phyloP scores from a whole-genome alignment of 1,284 basidiomycete species.

The Porogramme epimiltina region DNA sequence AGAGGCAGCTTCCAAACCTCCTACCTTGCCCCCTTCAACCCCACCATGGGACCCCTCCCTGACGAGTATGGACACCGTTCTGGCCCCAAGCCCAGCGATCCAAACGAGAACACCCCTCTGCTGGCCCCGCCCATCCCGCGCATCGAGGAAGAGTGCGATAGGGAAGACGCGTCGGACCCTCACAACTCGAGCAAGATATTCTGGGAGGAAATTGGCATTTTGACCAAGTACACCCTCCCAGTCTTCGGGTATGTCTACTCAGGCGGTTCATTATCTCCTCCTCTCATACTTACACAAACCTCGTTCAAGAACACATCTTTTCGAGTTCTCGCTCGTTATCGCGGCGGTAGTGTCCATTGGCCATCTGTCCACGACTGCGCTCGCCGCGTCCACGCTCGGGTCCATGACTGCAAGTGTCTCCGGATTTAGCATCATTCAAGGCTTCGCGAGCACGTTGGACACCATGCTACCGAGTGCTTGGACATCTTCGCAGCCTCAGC shows the following conservation, averaged over 20 bases:
- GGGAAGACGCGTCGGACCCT: conserved; percentile 33
- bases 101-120: conserved; percentile 53
- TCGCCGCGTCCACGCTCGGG: conserved; percentile 85
- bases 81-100: conserved; percentile 24
- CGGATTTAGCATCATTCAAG: conserved; percentile 78
- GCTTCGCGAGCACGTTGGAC: conserved; percentile 84
- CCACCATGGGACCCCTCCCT: conserved; percentile 33
- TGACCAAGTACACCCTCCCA: conserved; percentile 67
- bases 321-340: conserved; percentile 76
- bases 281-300: not conserved
- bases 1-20: conserved; percentile 37
- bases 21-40: conserved; percentile 34
- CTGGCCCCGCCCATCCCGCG: conserved; percentile 49
- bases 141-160: conserved; percentile 40
- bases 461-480: conserved; percentile 90
- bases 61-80: conserved; percentile 31
- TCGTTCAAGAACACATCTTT: conserved; percentile 61
- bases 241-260: conserved; percentile 56
- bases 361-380: conserved; percentile 79
- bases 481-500: conserved; percentile 80
- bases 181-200: conserved; percentile 39
- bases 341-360: conserved; percentile 83
- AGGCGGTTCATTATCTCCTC: too few species aligned
- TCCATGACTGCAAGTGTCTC: conserved; percentile 85
- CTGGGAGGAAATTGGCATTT: conserved; percentile 60